phyloP scores from a whole-genome alignment of 75 land plant genomes.

The Azolla pinnata region DNA sequence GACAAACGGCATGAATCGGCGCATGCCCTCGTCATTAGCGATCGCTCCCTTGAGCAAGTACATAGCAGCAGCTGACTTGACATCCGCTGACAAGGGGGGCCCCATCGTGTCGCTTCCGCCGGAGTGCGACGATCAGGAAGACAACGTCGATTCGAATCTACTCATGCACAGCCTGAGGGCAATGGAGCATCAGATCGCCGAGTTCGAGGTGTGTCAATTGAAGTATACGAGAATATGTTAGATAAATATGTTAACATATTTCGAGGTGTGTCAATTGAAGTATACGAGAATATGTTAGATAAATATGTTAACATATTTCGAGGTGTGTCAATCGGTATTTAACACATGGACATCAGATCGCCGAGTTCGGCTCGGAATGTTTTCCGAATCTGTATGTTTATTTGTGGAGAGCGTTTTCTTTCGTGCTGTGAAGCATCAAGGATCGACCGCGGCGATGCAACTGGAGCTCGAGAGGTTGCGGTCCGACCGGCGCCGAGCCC shows the following conservation, averaged over 20 bases:
- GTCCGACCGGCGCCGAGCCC: constrained; percentile 41
- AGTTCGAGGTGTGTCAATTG: constrained; percentile 65
- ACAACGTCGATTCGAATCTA: constrained; percentile 15
- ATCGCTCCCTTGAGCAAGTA: constrained; percentile 62
- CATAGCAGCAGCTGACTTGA: constrained; percentile 19
- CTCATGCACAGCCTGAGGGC: constrained; percentile 32
- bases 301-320: too few species aligned
- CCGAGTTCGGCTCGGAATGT: too few species aligned
- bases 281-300: too few species aligned
- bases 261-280: too few species aligned
- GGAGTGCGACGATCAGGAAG: constrained; percentile 8
- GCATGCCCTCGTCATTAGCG: constrained; percentile 16
- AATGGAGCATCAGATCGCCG: constrained; percentile 50
- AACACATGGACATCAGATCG: too few species aligned
- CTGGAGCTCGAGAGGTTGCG: constrained; percentile 68
- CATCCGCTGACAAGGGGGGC: constrained; percentile 31
- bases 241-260: too few species aligned
- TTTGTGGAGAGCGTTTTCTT: not conserved
- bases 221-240: too few species aligned
- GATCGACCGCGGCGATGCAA: constrained; percentile 58
- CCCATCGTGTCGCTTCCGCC: constrained; percentile 29
- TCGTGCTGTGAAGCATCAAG: constrained; percentile 49
- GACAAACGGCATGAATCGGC: constrained; percentile 20
- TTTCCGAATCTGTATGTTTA: too few species aligned
- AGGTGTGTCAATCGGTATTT: too few species aligned